Evolutionary conservation across 1,284 basidiomycete genomes (phyloP).

Genomic region (Pholiota adiposa): DNA sequence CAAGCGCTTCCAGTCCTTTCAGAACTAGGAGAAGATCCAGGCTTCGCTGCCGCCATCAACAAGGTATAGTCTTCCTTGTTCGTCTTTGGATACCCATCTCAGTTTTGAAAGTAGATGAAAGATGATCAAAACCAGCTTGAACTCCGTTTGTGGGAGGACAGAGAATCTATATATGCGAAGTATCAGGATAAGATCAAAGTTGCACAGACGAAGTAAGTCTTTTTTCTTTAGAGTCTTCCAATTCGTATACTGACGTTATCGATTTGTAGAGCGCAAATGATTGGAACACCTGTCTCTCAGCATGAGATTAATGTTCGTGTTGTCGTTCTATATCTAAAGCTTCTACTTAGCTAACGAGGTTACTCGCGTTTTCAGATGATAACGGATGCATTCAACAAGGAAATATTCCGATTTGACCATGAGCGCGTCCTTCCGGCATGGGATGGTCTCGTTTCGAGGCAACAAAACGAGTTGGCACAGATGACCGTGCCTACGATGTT

Average conservation of each 20-base stretch:
- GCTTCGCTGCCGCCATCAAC: slow-evolving; percentile 47
- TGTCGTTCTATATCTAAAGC: not conserved
- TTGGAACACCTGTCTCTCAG: slow-evolving; percentile 64
- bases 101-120: slow-evolving; percentile 49
- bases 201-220: slow-evolving; percentile 63
- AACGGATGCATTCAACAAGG: slow-evolving; percentile 61
- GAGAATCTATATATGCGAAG: slow-evolving; percentile 58
- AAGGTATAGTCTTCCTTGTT: slow-evolving; percentile 43
- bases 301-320: slow-evolving; percentile 68
- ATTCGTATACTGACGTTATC: slow-evolving; percentile 3
- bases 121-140: slow-evolving; percentile 71
- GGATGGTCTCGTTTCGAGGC: slow-evolving; percentile 71
- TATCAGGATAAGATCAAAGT: slow-evolving; percentile 72
- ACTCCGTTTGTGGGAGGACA: slow-evolving; percentile 64
- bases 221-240: slow-evolving; percentile 1
- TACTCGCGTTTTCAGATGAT: slow-evolving; percentile 51
- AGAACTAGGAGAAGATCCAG: slow-evolving; percentile 53
- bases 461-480: slow-evolving; percentile 64
- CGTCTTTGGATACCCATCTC: not conserved
- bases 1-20: slow-evolving; percentile 62
- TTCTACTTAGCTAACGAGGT: slow-evolving; percentile 5
- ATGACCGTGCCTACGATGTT: slow-evolving; percentile 75
- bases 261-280: slow-evolving; percentile 59
- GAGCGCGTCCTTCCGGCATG: slow-evolving; percentile 71
- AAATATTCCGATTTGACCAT: slow-evolving; percentile 65